Evolutionary conservation across 2,329 filamentous ascomycete genomes (phyloP), one percentile per base, ranked within the genome.

Genomic region (Fusarium sacchari): DNA sequence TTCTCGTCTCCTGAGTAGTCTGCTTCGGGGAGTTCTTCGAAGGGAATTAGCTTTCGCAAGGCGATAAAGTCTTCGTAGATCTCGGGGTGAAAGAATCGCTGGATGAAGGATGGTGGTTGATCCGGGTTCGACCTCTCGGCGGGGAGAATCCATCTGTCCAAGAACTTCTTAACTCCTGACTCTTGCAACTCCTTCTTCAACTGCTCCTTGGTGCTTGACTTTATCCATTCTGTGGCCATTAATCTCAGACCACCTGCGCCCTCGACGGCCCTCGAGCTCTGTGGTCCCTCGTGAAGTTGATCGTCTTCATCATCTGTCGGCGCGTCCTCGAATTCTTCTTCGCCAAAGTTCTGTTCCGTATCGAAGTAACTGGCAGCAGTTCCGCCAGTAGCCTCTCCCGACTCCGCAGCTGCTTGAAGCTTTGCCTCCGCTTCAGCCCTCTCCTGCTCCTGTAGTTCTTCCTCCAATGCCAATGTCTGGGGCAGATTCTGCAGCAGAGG

Each of bases 401-500:
- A 53, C 13, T 79, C 74, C 9, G 77, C 80, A 7, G 67, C 76
- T 1, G 76, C 75, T 15, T 76, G 73, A 5, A 71, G 64, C 12
- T 72, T 74, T 9, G 72, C 74, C 9, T 79, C 77, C 1, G 84
- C 83, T 61, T 89, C 86, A 64, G 89, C 88, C 73, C 88, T 80
- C 84, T 83, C 82, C 55, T 83, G 80, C 39, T 79, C 69, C 34
- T 83, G 82, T 11, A 84, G 72, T 70, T 89, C 86, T 72, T 88
- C 87, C 62, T 88, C 84, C 2, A 91, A 82, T 24, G 91, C 77
- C 6, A 92, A 84, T n/a, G 92, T 93, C 78, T 93, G 91, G 3
- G 95, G 95, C 3, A 97, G 88, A 77, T 92, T 96, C 79, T 93
- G 89, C 32, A 97, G 85, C 10, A 97, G 86, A 2, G 94, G 94